phyloP scores from a whole-genome alignment of 129 eudicot species.

The sunflower (Helianthus annuus) region HanXRQr2.0-SUNRISE NC_035442.2:28954737-28955236 shows the following conservation, averaged over 20 bases:
- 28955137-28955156: neutral
- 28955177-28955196: neutral
- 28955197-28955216: neutral
- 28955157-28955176: neutral
- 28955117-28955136: slow-evolving; percentile 22
- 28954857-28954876: too few species aligned
- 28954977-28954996: slow-evolving; percentile 26
- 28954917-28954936: too few species aligned
- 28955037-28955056: slow-evolving; percentile 18
- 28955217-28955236: too few species aligned
- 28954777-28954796: too few species aligned
- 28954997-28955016: slow-evolving; percentile 32
- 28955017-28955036: slow-evolving; percentile 24
- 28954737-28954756: too few species aligned
- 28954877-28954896: too few species aligned
- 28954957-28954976: neutral
- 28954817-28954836: too few species aligned
- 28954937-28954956: neutral
- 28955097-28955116: slow-evolving; percentile 34
- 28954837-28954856: too few species aligned
- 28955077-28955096: slow-evolving; percentile 25
- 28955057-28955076: slow-evolving; percentile 27
- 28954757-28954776: too few species aligned
- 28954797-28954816: too few species aligned
- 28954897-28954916: too few species aligned